A percentile compares a stretch with the other conserved stretches of the same genome.
Evolutionary conservation across 768 basidiomycete species (phyloP).

Genomic region (Podaxis pistillaris): DNA sequence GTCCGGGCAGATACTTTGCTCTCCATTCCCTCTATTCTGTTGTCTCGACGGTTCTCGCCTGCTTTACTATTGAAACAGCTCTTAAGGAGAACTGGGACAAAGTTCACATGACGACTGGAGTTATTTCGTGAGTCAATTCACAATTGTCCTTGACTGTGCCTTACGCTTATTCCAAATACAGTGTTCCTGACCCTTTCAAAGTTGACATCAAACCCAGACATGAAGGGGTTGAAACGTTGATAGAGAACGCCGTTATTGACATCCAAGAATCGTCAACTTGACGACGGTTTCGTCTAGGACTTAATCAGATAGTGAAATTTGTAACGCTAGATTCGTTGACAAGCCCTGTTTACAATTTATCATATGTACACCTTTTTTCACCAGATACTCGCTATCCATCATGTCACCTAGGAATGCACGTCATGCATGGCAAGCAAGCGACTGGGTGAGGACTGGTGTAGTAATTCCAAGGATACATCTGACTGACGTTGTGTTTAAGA

Average conservation of each 20-base stretch:
- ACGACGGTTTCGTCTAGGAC: too few species aligned
- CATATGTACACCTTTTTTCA: too few species aligned
- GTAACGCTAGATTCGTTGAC: not conserved
- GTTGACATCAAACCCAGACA: constrained; percentile 23
- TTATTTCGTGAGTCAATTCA: not conserved
- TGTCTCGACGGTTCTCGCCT: constrained; percentile 10
- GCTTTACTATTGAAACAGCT: constrained; percentile 17
- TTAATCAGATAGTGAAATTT: not conserved
- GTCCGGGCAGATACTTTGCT: constrained; percentile 6
- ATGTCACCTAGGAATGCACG: too few species aligned
- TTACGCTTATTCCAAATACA: not conserved
- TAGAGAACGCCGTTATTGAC: constrained; percentile 7
- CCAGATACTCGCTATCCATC: too few species aligned
- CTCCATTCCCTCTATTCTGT: constrained; percentile 13
- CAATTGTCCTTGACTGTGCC: not conserved
- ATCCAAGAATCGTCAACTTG: not conserved
- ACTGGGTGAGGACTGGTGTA: too few species aligned
- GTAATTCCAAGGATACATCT: too few species aligned
- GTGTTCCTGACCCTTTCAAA: constrained; percentile 19
- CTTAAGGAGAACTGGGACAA: not conserved
- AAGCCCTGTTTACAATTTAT: too few species aligned
- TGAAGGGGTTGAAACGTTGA: constrained; percentile 12
- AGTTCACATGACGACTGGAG: not conserved
- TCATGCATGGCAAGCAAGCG: too few species aligned
- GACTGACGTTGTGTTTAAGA: too few species aligned